Evolutionary conservation across 2,329 filamentous ascomycete species (phyloP), one percentile per base, ranked within the genome.

Genomic region (Aspergillus sp.): DNA sequence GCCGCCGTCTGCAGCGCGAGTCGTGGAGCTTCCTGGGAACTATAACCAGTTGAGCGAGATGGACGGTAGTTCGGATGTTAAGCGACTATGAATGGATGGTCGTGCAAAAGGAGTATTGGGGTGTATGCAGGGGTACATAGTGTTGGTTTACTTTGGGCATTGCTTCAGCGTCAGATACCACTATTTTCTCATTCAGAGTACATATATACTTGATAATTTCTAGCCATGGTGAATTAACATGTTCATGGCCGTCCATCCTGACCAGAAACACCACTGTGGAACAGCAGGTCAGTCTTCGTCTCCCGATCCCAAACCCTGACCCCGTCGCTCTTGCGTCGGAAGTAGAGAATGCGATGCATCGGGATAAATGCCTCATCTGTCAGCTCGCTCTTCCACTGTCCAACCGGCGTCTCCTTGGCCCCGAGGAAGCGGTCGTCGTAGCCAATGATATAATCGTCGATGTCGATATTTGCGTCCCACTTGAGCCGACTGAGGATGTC

Each of bases 281-380:
- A 53, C 2, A 53, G 3, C 11, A 49, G 14, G 36, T 53, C 51
- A 5, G 13, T 42, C 42, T 34, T 32, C 14, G 31, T 45, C 21
- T 50, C 47, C 1, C 51, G 47, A 50, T 53, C 51, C 51, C 51
- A 53, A 2, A 53, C 51, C 42, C 17, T 46, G 19, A 46, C 47
- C 10, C 51, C 46, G 11, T 53, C 51, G 11, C 46, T 53, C 34
- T 46, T 46, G 14, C 51, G 17, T 17, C n/a, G 29, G 21, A 53
- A 49, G 17, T 53, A 50, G 17, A 53, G 21, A 45, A 54, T 54
- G 17, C 51, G 51, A 44, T 53, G 51, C 34, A 45, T 45, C 5
- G 51, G 51, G 14, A 53, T 53, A 43, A 53, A 53, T 2, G 41
- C 51, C n/a, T 53, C 51, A 7, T 53, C 51, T 14, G 51, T 53